Evolutionary conservation across 73 alveolate genomes (phyloP).

Genomic region (Effrenium voratum): DNA sequence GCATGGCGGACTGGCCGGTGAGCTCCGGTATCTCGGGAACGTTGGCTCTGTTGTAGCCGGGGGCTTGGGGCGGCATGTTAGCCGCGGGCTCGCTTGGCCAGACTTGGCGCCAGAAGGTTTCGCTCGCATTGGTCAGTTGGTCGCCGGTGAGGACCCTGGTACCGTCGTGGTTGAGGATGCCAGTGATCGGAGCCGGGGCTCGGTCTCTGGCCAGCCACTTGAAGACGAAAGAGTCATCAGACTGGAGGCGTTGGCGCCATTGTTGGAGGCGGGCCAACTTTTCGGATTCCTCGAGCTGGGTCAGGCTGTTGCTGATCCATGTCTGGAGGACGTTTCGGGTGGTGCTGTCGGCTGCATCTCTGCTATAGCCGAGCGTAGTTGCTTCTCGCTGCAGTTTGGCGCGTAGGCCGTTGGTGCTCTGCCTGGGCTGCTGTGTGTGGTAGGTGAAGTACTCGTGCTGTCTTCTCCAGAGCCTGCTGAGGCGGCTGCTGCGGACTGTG

Average conservation of each 20-base stretch:
- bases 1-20: not conserved
- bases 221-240: not conserved
- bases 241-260: not conserved
- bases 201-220: not conserved
- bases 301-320: not conserved
- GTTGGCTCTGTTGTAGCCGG: not conserved
- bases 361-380: not conserved
- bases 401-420: not conserved
- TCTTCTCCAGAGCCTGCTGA: not conserved
- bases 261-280: not conserved
- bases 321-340: not conserved
- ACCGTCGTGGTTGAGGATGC: not conserved
- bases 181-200: not conserved
- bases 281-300: not conserved
- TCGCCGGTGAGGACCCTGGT: not conserved
- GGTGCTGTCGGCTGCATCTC: not conserved
- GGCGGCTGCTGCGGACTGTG: not conserved
- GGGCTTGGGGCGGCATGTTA: not conserved
- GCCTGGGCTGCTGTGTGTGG: too few relatives aligned
- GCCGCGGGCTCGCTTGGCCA: not conserved
- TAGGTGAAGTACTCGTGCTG: too few relatives aligned
- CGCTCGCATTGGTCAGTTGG: not conserved
- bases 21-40: too few relatives aligned
- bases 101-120: not conserved
- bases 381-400: not conserved